Conservation (phyloP, 139 green algal genomes). For the Tetraselmis striata region DNA sequence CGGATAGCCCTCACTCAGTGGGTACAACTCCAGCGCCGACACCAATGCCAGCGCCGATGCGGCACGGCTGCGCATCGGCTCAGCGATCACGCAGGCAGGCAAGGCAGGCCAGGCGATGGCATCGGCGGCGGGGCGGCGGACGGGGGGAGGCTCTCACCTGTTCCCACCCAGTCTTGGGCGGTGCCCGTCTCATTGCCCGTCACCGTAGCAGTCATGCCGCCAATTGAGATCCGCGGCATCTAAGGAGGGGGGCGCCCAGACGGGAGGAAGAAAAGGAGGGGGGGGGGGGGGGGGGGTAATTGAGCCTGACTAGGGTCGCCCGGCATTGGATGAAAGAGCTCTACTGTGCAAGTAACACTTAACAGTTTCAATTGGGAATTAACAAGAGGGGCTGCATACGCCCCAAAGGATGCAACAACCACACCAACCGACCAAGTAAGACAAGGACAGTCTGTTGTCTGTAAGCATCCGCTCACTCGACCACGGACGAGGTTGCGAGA, state of each 20-base stretch:
- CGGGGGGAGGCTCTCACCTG: neutral
- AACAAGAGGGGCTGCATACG: neutral
- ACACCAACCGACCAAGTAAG: too few species aligned
- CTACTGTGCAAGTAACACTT: neutral
- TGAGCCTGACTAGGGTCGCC: too few species aligned
- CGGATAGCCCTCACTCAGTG: too few species aligned
- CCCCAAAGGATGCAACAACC: too few species aligned
- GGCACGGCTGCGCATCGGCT: too few species aligned
- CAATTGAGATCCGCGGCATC: too few species aligned
- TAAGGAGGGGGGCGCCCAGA: too few species aligned
- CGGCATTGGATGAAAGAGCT: neutral
- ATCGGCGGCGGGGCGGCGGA: neutral
- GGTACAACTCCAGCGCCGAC: neutral
- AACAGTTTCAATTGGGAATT: neutral
- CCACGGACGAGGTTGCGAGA: neutral
- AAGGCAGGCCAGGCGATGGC: neutral
- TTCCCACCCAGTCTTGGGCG: neutral
- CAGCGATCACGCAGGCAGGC: too few species aligned
- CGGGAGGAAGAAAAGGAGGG: too few species aligned
- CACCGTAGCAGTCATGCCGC: neutral
- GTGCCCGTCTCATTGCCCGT: neutral
- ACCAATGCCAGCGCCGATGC: neutral
- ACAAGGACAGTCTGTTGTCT: neutral
- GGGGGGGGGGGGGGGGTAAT: too few species aligned
- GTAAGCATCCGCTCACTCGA: neutral